phyloP scores from a whole-genome alignment of 2,329 filamentous ascomycete genomes.

The Fusarium avenaceum region DNA sequence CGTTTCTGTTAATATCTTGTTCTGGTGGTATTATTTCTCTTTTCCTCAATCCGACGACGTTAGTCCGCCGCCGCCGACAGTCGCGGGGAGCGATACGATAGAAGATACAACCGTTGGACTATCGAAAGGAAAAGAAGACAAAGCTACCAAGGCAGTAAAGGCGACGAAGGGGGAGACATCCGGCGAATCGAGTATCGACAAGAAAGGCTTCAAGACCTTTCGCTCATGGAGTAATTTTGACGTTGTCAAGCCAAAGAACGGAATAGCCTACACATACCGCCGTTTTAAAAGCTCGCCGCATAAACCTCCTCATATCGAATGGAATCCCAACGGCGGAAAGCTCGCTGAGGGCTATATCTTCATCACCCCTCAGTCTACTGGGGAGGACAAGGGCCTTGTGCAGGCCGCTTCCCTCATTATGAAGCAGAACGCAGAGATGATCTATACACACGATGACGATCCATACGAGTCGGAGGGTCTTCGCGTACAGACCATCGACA shows the following conservation, averaged over 20 bases:
- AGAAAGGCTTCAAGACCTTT: constrained; percentile 18
- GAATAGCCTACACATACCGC: constrained; percentile 36
- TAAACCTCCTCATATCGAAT: constrained; percentile 42
- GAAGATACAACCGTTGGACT: background rate
- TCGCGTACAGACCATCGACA: constrained; percentile 49
- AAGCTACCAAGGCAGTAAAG: background rate
- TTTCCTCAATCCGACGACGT: constrained; percentile 7
- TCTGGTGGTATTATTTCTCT: constrained; percentile 30
- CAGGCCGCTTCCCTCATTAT: constrained; percentile 43
- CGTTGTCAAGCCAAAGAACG: constrained; percentile 29
- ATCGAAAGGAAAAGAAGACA: background rate
- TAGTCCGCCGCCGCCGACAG: background rate
- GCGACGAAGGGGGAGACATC: background rate
- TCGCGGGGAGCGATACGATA: background rate
- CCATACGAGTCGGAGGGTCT: constrained; percentile 38
- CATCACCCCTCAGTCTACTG: constrained; percentile 41
- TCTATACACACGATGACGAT: constrained; percentile 47
- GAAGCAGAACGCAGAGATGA: constrained; percentile 49
- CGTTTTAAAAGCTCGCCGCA: constrained; percentile 45
- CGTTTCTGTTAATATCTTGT: constrained; percentile 18
- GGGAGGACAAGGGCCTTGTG: constrained; percentile 15
- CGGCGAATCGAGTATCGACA: background rate
- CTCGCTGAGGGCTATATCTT: constrained; percentile 48
- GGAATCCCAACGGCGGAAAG: constrained; percentile 31
- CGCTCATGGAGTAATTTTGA: constrained; percentile 42